Evolutionary conservation across 352 stramenopile genomes (phyloP).

Genomic region (Phytopythium cucurbitacearum): DNA sequence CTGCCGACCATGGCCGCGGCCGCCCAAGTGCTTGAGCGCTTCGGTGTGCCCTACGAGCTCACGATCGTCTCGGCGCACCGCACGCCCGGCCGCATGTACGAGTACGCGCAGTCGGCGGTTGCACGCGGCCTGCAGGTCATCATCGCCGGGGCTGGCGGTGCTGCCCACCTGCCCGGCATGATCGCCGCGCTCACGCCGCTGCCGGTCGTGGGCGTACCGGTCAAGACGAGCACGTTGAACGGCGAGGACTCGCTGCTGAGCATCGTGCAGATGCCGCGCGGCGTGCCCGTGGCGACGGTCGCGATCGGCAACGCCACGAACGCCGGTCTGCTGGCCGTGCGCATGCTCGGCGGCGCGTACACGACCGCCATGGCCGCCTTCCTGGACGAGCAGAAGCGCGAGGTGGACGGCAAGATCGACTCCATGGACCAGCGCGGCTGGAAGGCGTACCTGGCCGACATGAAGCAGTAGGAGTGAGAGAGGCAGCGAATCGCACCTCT

Average conservation of each 20-base stretch:
- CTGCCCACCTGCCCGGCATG: slow-evolving; percentile 96
- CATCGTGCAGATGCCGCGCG: slow-evolving; percentile 99
- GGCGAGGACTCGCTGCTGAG: slow-evolving; percentile 97
- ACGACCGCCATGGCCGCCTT: slow-evolving; percentile 90
- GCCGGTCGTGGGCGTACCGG: slow-evolving; percentile 95
- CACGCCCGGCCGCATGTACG: slow-evolving; percentile 95
- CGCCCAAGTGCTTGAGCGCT: slow-evolving; percentile 94
- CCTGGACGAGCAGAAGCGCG: slow-evolving; percentile 88
- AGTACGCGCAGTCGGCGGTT: slow-evolving; percentile 91
- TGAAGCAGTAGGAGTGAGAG: slow-evolving; percentile 28
- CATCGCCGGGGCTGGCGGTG: slow-evolving; percentile 95
- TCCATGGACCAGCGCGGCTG: slow-evolving; percentile 84
- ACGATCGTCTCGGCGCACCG: slow-evolving; percentile 98
- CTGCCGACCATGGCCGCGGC: slow-evolving; percentile 96
- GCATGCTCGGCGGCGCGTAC: slow-evolving; percentile 89
- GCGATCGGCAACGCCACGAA: slow-evolving; percentile 98
- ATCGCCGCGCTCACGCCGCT: slow-evolving; percentile 84
- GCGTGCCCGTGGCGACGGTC: slow-evolving; percentile 97
- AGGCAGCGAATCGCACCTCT: slow-evolving; percentile 3
- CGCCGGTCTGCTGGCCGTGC: slow-evolving; percentile 95
- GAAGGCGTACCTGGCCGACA: slow-evolving; percentile 87
- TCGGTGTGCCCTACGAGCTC: slow-evolving; percentile 95
- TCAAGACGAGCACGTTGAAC: slow-evolving; percentile 97
- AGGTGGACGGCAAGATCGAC: slow-evolving; percentile 93
- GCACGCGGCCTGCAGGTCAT: slow-evolving; percentile 91